Evolutionary conservation across 192 early-diverging fungal species (phyloP), one percentile per base, ranked within the genome.

Genomic region (Thamnidium elegans): DNA sequence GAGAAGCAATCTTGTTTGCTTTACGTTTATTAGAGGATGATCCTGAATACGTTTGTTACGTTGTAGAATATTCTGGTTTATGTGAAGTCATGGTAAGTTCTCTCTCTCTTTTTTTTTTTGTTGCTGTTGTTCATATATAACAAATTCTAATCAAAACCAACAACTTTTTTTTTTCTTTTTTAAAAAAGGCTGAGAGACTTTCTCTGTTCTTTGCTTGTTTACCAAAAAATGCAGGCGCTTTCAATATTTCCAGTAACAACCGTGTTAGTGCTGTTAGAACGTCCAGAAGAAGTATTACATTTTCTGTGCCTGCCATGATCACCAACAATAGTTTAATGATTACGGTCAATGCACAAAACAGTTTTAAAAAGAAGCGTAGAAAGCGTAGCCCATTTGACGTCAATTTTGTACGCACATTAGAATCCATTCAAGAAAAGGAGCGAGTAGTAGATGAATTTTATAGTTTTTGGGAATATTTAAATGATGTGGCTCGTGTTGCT

Each of bases 11-110:
- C n/a, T 58, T 75, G 9, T 71, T 75, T 67, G 74, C 74, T 9
- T 54, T 75, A 20, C 34, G 69, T 15, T 32, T 75, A 48, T 48
- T 75, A 65, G 63, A 70, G 10, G 69, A 65, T 4, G 74, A 75
- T 36, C 74, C 74, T 5, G 74, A 75, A 60, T 75, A 70, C 59
- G 68, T 71, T 8, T 70, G 68, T 21, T 75, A 75, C 61, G 69
- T 75, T 1, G 61, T 75, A 10, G 74, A 75, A 55, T 75, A 75
- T 46, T 75, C 74, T 58, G 68, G 68, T 10, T 55, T 75, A 43
- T 75, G 74, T 54, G 74, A 75, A 64, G 66, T 75, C 17, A 75
- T 75, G 64, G 74, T 75, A 60, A 63, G 43, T n/a, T n/a, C n/a
- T n/a, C n/a, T n/a, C n/a, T n/a, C n/a, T n/a, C 17, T 34, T 4